phyloP scores from a whole-genome alignment of 83 land plant genomes.

The Larix sibirica region DNA sequence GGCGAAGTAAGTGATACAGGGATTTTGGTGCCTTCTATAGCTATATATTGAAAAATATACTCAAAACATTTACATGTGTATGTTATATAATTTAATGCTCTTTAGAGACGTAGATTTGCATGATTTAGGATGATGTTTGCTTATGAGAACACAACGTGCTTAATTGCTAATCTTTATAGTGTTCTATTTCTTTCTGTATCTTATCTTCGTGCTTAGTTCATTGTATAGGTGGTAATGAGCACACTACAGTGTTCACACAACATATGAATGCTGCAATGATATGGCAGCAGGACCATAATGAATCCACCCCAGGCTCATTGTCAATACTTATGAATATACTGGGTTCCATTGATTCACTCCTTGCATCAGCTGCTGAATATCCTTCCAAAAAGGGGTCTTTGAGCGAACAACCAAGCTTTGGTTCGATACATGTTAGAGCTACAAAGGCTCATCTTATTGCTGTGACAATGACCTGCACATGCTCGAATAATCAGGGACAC shows the following conservation, averaged over 20 bases:
- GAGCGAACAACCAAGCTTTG: not conserved
- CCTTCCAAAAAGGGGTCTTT: not conserved
- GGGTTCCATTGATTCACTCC: not conserved
- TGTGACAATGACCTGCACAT: not conserved
- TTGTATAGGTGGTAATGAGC: conserved; percentile 9
- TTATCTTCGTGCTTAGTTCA: not conserved
- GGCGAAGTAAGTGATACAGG: not conserved
- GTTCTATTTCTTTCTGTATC: not conserved
- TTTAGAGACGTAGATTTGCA: too few species aligned
- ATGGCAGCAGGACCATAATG: not conserved
- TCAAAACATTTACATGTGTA: too few species aligned
- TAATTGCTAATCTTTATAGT: not conserved
- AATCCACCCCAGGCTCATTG: not conserved
- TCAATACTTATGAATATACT: conserved; percentile 7
- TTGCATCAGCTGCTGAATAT: conserved; percentile 4
- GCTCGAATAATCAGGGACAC: not conserved
- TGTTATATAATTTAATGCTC: not conserved
- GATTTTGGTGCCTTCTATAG: not conserved
- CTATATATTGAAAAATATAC: not conserved
- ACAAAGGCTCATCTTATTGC: not conserved
- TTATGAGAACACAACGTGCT: not conserved
- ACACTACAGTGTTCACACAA: not conserved
- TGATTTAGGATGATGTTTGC: not conserved
- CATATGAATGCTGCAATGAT: not conserved
- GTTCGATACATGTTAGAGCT: not conserved